Evolutionary conservation across 306 rosid species (phyloP), one percentile per base, ranked within the genome.

Genomic region (Astragalus glycyphyllos): DNA sequence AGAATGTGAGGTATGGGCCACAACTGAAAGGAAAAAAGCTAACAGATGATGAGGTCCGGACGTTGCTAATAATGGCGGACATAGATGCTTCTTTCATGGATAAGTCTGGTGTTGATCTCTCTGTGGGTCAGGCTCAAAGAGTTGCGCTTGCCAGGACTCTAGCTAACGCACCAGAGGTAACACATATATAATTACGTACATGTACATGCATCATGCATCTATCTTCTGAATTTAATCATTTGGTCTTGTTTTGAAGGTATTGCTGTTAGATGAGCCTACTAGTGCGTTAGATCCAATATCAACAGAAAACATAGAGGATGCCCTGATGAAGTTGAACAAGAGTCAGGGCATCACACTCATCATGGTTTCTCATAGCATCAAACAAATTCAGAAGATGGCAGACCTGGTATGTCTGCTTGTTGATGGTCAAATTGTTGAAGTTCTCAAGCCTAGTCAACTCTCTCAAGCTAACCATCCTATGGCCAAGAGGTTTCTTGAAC

Each of bases 211-310:
- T n/a, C n/a, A n/a, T n/a, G n/a, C n/a, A n/a, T n/a, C n/a, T n/a
- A n/a, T n/a, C n/a, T n/a, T n/a, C n/a, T n/a, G n/a, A n/a, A n/a
- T n/a, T 47, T 16, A 8, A 16, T n/a, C 20, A 5, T 50, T 10
- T 29, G 60, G 31, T 26, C 42, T 0, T 60, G 11, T 38, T 41
- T 49, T 35, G 6, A 45, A 89, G 98, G 96, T 94, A 75, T 81
- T 94, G 78, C 78, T 94, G 69, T 81, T 90, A 65, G 98, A 94
- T 54, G 97, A 90, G 79, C 97, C 98, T 3, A 94, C 98, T 2
- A 94, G 98, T 76, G 95, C 98, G 4, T 78, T 94, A 66, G 98
- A 90, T 80, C 98, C 97, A 50, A 89, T 94, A 65, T 90, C 97
- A 0, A 94, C 96, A 0, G 96, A 90, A 68, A 86, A 90, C 80